Base-by-base conservation (phyloP, 2,329 filamentous ascomycete species). In the Pestalotiopsis sp. region DNA sequence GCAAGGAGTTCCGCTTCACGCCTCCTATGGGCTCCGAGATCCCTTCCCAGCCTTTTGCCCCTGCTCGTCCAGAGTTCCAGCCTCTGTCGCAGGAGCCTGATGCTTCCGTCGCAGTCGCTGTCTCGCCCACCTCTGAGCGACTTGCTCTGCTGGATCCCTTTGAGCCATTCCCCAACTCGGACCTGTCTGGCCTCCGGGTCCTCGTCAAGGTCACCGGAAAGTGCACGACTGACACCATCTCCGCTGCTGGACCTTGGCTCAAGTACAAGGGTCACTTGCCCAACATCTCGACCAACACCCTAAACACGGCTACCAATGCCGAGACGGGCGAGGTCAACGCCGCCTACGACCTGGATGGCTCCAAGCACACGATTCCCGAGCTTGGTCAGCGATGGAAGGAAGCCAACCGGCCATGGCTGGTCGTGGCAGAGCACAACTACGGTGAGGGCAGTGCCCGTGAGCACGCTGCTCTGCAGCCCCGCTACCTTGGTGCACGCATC, bases 231-330 rank as follows among this genome's bases (percentile, higher is more conserved):
- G 96, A 99, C 82, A 98, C 96, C 74, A 99, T 99, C 81, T 98
- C 94, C 48, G 95, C 95, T 40, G 95, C 95, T 1, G 95, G 95
- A 5, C 95, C 95, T 17, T 98, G 95, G 95, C 89, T 99, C 73
- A 98, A 98, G 83, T 99, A 98, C 89, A 98, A 98, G 86, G 96
- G 96, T 70, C 96, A 99, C 81, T 89, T 99, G 70, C 94, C 96
- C 79, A 99, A 99, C 85, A 99, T 99, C 80, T 92, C 91, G 74
- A 94, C 94, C 78, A 99, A 99, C 87, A 99, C 96, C 2, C 89
- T 99, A 72, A 98, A 98, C 82, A 96, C 94, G 66, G 96, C 96
- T 69, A 87, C 94, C 78, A 98, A 98, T 80, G 94, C 92, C 57
- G 93, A 93, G 70, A 99, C 95, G 0, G 92, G 91, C 73, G 94